Evolutionary conservation across 1,284 basidiomycete species (phyloP).

Genomic region (Somion occarium): DNA sequence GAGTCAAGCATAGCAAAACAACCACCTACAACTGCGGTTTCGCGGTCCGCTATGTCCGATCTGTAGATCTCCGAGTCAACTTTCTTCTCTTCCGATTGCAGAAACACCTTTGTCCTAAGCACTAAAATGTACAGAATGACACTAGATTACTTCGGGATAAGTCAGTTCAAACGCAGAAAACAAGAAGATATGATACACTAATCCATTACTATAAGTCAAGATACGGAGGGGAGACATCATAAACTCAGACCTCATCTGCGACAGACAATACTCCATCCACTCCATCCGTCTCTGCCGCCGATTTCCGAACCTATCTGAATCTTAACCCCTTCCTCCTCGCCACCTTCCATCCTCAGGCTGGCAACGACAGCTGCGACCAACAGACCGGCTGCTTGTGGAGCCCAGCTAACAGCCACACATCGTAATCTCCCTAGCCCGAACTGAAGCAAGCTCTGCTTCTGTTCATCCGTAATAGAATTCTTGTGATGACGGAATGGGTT

Average conservation of each 20-base stretch:
- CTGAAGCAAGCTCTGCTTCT: conserved; percentile 26
- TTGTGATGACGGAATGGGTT: conserved; percentile 35
- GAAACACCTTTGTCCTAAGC: no score
- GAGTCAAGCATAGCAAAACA: not conserved
- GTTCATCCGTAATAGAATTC: conserved; percentile 19
- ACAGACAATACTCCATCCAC: conserved; percentile 28
- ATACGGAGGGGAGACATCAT: no score
- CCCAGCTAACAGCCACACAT: conserved; percentile 45
- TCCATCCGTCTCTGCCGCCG: conserved; percentile 40
- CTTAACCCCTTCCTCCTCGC: conserved; percentile 21
- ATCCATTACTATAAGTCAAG: no score
- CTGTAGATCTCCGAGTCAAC: no score
- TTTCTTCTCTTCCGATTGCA: no score
- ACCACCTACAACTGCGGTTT: not conserved
- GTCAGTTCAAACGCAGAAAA: no score
- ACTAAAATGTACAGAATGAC: no score
- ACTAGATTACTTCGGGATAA: no score
- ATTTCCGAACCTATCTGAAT: conserved; percentile 28
- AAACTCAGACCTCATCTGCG: no score
- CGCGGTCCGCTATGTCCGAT: not conserved
- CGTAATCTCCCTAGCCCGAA: conserved; percentile 40
- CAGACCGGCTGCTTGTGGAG: conserved; percentile 41
- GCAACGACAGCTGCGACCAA: conserved; percentile 39
- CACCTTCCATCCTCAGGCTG: conserved; percentile 15
- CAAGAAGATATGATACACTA: no score